A percentile compares a stretch with the other conserved stretches of the same genome.
phyloP scores from a whole-genome alignment of 208 protist species.

The Trichomonas vaginalis region DNA sequence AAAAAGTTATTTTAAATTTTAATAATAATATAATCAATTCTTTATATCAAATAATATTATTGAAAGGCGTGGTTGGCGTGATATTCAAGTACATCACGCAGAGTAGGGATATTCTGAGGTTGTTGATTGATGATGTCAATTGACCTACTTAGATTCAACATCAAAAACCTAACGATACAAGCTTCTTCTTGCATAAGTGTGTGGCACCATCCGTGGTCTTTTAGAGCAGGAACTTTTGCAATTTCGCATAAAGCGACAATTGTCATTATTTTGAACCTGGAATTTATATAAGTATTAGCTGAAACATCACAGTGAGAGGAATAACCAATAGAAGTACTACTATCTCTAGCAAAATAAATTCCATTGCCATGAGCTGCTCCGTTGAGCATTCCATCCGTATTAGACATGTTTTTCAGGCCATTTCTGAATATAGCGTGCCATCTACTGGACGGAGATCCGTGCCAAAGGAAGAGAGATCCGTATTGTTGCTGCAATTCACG shows the following conservation, averaged over 20 bases:
- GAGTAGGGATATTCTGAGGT: not conserved
- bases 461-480: not conserved
- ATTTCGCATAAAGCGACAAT: not conserved
- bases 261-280: not conserved
- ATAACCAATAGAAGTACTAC: not conserved
- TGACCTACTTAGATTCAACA: not conserved
- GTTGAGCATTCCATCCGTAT: not conserved
- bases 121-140: not conserved
- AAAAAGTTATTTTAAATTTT: no score
- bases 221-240: not conserved
- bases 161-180: not conserved
- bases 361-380: not conserved
- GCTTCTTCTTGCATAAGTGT: not conserved
- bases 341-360: slow-evolving; percentile 3
- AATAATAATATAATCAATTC: no score
- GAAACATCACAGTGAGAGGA: not conserved
- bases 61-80: not conserved
- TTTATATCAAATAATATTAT: no score
- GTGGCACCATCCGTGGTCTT: not conserved
- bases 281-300: not conserved
- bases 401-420: not conserved
- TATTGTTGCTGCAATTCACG: not conserved
- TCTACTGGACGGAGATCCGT: not conserved
- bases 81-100: not conserved
- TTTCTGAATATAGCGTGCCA: slow-evolving; percentile 12